phyloP scores from a whole-genome alignment of 169 alveolate genomes.

The Plasmodium malariae region DNA sequence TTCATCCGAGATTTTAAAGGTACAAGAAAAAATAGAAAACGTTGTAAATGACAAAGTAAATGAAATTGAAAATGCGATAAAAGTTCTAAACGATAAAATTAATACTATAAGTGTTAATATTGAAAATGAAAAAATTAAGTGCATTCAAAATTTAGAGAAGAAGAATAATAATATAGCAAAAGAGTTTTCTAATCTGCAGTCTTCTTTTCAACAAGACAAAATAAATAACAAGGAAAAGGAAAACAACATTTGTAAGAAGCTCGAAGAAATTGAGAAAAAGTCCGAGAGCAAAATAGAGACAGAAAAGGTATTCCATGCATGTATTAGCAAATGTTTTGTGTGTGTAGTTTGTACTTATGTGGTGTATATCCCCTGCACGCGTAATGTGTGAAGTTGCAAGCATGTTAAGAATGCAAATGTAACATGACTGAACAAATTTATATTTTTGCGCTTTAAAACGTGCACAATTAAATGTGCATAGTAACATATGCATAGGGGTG shows the following conservation, averaged over 20 bases:
- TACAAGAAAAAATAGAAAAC: constrained; percentile 65
- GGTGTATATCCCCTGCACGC: too few species aligned
- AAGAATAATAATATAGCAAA: constrained; percentile 52
- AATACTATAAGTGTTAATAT: constrained; percentile 46
- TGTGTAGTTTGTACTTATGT: too few species aligned
- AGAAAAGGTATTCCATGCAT: constrained; percentile 75
- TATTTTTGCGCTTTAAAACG: too few species aligned
- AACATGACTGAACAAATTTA: too few species aligned
- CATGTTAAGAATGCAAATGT: too few species aligned
- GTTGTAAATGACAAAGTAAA: constrained; percentile 53
- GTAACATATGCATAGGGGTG: too few species aligned
- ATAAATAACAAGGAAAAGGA: constrained; percentile 59
- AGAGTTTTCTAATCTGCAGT: constrained; percentile 40
- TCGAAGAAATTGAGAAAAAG: constrained; percentile 55
- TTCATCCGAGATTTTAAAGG: constrained; percentile 56
- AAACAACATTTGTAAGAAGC: constrained; percentile 48
- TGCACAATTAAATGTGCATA: too few species aligned
- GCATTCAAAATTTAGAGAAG: constrained; percentile 43
- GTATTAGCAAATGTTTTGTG: too few species aligned
- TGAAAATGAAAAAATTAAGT: constrained; percentile 63
- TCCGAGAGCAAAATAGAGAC: constrained; percentile 22
- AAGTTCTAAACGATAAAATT: constrained; percentile 34
- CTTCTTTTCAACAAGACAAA: constrained; percentile 53
- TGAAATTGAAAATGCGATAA: constrained; percentile 61
- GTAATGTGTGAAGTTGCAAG: too few species aligned